Evolutionary conservation across 768 basidiomycete genomes (phyloP), one percentile per base, ranked within the genome.

Genomic region (Lactarius quietus): DNA sequence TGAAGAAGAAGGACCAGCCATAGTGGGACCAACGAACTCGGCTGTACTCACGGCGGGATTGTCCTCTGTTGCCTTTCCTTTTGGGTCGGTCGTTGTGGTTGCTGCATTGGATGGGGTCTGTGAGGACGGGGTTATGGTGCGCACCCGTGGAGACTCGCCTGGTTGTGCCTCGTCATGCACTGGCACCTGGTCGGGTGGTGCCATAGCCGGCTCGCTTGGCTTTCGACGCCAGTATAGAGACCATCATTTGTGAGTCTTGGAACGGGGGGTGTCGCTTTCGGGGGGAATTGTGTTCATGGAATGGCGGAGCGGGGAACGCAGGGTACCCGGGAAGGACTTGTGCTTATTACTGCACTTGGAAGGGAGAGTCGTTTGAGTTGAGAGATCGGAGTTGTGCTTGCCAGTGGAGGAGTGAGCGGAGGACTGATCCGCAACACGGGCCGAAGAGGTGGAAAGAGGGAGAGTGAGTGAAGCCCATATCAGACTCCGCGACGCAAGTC

Each of bases 351-450:
- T 65, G 26, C 54, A 43, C 64, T 67, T 60, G 9, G 53, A 28
- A 12, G 66, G 57, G 58, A 65, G 57, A 35, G 66, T 26, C 1
- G 26, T 1, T 17, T 65, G 64, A 65, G 61, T 45, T 35, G 55
- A 38, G 6, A 65, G 64, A 65, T 65, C 64, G 43, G 66, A 48
- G 67, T 39, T 38, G 56, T 33, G 64, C 45, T 66, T 45, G n/a
- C n/a, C n/a, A n/a, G n/a, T n/a, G 39, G 58, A 35, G 6, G 56
- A 26, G 48, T 38, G 53, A 18, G n/a, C 29, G 39, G 48, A 58
- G 20, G 57, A 29, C 18, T 35, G 29, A 38, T 62, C 57, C 14
- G 56, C 18, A 45, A 62, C 41, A n/a, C 56, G 65, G 20, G 61
- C 54, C 3, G 56, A 45, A 15, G 61, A 54, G 5, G 53, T 20